Evolutionary conservation across 1,139 yeast species (phyloP), one percentile per base, ranked within the genome.

Genomic region (Geotrichum citri-aurantii): DNA sequence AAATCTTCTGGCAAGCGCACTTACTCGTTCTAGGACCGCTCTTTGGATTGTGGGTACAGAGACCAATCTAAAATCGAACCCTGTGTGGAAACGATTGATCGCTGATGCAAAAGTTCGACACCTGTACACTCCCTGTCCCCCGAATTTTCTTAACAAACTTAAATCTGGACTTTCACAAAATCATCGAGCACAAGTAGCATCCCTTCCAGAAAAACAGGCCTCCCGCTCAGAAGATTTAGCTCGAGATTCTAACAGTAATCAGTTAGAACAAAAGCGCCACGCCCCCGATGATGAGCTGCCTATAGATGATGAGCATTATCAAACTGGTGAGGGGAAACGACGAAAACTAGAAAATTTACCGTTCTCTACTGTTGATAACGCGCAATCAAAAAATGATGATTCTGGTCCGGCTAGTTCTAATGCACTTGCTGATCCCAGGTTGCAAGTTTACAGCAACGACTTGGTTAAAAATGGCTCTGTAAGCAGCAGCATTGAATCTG

Each of bases 1-100:
- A 48, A 81, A 97, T 63, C 87, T 97, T 76, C 88, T 92, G 96
- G 91, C 91, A 72, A 97, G 92, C 61, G 97, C 96, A 0, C 76
- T 92, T 54, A 92, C 98, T 1, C 87, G 99, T 77, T 97, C 99
- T 0, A 82, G 86, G 65, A 80, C 95, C 1, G 88, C 98, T 0
- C 75, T 93, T 63, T 93, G 98, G 97, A 85, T 95, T 60, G 73
- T 95, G 33, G 99, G 99, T 24, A 85, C 88, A 21, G 47, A 61
- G 31, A 48, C 51, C 21, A 61, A 62, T 1, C 78, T 91, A 64
- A 66, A 70, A 23, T 74, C 81, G 59, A 86, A 89, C 67, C 76
- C 75, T 26, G 81, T 88, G 0, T 91, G 97, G 97, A 75, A 71
- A 27, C 77, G 81, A 61, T 75, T 90, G 55, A 78, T 89, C 24